Evolutionary conservation across 164 flowering plant species (phyloP).

Genomic region (Umbilicus rupestris): DNA sequence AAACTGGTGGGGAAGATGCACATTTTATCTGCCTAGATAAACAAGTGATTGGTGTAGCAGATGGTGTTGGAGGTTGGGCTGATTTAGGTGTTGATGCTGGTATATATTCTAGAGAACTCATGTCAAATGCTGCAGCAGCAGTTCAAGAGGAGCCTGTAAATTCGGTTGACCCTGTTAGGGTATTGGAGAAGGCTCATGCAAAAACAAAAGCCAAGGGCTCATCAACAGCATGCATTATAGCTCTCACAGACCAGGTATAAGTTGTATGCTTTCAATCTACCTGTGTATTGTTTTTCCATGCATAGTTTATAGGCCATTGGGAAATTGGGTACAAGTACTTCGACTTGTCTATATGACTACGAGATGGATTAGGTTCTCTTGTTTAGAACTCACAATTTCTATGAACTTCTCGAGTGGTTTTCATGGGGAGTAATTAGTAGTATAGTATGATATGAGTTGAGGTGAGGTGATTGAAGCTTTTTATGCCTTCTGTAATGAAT

Average conservation of each 20-base stretch:
- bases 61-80: slow-evolving; percentile 99
- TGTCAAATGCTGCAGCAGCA: slow-evolving; percentile 77
- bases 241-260: slow-evolving; percentile 81
- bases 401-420: background rate
- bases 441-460: background rate
- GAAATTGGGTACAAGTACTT: background rate
- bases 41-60: slow-evolving; percentile 93
- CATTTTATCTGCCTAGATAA: slow-evolving; percentile 79
- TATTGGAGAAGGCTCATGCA: slow-evolving; percentile 81
- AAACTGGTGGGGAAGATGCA: slow-evolving; percentile 97
- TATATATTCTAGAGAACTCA: slow-evolving; percentile 72
- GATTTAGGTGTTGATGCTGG: slow-evolving; percentile 84
- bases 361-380: background rate
- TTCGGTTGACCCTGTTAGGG: slow-evolving; percentile 75
- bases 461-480: background rate
- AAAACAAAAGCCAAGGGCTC: slow-evolving; percentile 80
- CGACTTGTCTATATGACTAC: background rate
- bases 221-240: slow-evolving; percentile 91
- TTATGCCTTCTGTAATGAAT: background rate
- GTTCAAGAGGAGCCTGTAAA: slow-evolving; percentile 78
- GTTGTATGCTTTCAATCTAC: background rate
- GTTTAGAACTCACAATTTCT: background rate
- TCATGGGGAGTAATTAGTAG: background rate
- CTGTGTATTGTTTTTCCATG: background rate
- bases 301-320: background rate